Evolutionary conservation across 2,329 filamentous ascomycete genomes (phyloP).

Genomic region (Fonsecaea erecta): DNA sequence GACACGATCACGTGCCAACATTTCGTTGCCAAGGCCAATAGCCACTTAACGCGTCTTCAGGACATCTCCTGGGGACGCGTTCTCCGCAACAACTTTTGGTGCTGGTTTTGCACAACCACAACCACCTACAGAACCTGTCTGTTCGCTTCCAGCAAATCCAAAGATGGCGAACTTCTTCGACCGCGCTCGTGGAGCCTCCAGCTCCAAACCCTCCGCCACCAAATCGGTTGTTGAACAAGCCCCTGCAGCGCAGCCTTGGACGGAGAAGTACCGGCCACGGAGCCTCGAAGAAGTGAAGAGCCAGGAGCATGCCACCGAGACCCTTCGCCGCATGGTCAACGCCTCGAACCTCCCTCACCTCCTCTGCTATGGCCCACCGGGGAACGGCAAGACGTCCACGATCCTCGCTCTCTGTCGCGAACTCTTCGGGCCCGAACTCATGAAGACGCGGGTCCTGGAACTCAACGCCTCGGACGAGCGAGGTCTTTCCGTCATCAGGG

Average conservation of each 20-base stretch:
- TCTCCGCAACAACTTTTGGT: neutral
- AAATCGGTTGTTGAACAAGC: constrained; percentile 78
- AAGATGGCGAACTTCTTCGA: constrained; percentile 92
- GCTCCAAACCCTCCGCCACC: constrained; percentile 54
- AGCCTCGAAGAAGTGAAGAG: constrained; percentile 92
- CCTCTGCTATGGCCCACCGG: constrained; percentile 98
- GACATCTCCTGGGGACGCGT: constrained; percentile 1
- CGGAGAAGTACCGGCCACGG: constrained; percentile 75
- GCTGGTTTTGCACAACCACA: neutral
- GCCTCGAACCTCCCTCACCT: constrained; percentile 97
- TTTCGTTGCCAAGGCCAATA: constrained; percentile 22
- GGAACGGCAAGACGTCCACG: constrained; percentile 96
- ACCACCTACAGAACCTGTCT: too few species aligned
- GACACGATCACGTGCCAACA: constrained; percentile 13
- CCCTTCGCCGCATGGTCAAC: constrained; percentile 90
- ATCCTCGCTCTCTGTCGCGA: constrained; percentile 97
- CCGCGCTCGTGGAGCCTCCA: constrained; percentile 67
- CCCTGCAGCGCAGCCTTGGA: constrained; percentile 65
- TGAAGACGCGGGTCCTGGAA: constrained; percentile 93
- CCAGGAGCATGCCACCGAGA: constrained; percentile 94
- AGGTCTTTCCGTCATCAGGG: constrained; percentile 93
- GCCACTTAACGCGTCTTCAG: constrained; percentile 22
- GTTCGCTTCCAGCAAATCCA: neutral
- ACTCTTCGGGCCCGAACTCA: constrained; percentile 92
- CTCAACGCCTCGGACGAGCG: constrained; percentile 99